phyloP scores from a whole-genome alignment of 352 stramenopile species.

The Phytopythium oedochilum region DNA sequence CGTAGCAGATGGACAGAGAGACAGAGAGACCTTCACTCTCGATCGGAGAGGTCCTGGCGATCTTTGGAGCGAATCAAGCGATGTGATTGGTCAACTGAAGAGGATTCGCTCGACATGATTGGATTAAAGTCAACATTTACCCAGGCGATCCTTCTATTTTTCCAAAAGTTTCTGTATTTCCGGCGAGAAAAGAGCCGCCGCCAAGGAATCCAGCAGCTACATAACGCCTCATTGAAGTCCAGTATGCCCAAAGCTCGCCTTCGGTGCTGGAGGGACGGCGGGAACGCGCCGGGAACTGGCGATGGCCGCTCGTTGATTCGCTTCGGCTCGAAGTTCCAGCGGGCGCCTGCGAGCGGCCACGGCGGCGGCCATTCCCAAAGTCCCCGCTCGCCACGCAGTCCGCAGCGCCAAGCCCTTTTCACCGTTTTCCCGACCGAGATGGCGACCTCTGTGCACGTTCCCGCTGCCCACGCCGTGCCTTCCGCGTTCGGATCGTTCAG shows the following conservation, averaged over 20 bases:
- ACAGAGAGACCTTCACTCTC: not conserved
- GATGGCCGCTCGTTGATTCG: slow-evolving; percentile 8
- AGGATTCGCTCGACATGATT: slow-evolving; percentile 2
- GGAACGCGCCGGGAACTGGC: slow-evolving; percentile 12
- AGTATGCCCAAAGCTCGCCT: no score
- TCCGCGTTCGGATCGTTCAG: not conserved
- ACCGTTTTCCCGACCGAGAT: not conserved
- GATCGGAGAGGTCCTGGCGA: slow-evolving; percentile 2
- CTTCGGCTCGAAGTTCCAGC: not conserved
- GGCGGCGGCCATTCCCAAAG: slow-evolving; percentile 3
- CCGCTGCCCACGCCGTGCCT: slow-evolving; percentile 4
- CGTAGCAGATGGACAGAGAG: no score
- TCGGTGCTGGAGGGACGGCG: no score
- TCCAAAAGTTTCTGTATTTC: not conserved
- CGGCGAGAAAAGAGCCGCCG: not conserved
- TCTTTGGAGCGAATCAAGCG: slow-evolving; percentile 24
- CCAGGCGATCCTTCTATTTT: not conserved
- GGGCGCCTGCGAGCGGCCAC: not conserved
- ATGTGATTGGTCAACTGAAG: slow-evolving; percentile 8
- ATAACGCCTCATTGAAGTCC: no score
- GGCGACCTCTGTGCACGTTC: slow-evolving; percentile 13
- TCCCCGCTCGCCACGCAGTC: slow-evolving; percentile 2
- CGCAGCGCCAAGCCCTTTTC: not conserved
- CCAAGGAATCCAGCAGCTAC: no score
- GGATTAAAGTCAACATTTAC: not conserved